Base-by-base conservation (phyloP, 2,329 filamentous ascomycete genomes). In the Fusarium liriodendri region DNA sequence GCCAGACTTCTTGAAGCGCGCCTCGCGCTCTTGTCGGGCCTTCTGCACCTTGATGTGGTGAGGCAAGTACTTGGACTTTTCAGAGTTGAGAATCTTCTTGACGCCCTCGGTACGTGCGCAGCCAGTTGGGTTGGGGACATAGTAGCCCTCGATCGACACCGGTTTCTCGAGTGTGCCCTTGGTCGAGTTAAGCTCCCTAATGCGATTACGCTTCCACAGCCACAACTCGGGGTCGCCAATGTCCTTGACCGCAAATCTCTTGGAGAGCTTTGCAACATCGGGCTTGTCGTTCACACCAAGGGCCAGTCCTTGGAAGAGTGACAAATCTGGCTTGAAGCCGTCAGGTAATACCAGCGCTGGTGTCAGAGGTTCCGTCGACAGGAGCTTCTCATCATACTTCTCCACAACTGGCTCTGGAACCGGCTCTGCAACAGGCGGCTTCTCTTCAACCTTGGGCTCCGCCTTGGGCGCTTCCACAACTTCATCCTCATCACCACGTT, bases 51-150 rank as follows among this genome's bases (percentile, higher is more conserved):
- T 97, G 84, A 99, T 97, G 74, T 97, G 95, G 86, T 99, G 97
- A 45, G 97, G 97, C 9, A 99, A 89, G 80, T 99, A 99, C 81
- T 98, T 98, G 32, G 95, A 98, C 86, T 99, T 99, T 82, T 99
- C 97, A 0, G 95, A 94, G 82, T 99, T 97, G 71, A 97, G 89
- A 66, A 99, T 98, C 86, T 96, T 97, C 86, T 97, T 96, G 78
- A 95, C 92, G 32, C 95, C 95, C 84, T 99, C 95, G 0, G 97
- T 98, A 66, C 97, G 91, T 66, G 97, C 97, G 76, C 91, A 94
- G 37, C 97, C 97, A 11, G 95, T 95, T 1, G 88, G 71, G 75
- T 98, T 99, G 0, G 94, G 91, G 45, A 98, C 94, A 79, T 98
- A 98, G 78, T 92, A 92, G 22, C 90, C 91, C 35, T 87, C 87